A percentile compares a stretch with the other conserved stretches of the same genome.
These are phyloP conservation scores for Tricholomella constricta DNA, from an alignment of 768 basidiomycete genomes.

Conservation along the genomic window DNA sequence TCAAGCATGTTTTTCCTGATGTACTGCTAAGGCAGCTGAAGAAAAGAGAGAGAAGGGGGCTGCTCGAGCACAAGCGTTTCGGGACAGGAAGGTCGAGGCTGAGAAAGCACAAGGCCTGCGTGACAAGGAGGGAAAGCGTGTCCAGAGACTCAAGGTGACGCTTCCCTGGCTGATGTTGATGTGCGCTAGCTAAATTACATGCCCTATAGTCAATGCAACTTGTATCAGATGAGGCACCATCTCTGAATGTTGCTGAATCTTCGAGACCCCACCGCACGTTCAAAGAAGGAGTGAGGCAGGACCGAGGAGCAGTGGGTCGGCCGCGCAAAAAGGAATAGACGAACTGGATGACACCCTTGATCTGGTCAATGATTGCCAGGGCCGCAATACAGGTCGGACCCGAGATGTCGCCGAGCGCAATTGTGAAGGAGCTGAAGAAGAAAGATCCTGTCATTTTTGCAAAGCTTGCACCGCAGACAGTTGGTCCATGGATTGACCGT, in stretches of 20 bases:
- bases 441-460: neutral
- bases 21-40: too few relatives aligned
- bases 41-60: neutral
- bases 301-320: neutral
- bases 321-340: neutral
- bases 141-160: neutral
- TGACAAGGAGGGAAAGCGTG: neutral
- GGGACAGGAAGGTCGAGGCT: neutral
- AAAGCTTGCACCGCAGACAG: neutral
- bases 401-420: neutral
- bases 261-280: neutral
- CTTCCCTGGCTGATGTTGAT: neutral
- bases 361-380: neutral
- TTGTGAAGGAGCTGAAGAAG: neutral
- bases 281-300: neutral
- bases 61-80: neutral
- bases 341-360: neutral
- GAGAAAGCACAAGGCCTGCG: neutral
- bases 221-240: neutral
- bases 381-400: neutral
- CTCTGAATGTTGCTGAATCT: neutral
- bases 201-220: neutral
- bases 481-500: neutral
- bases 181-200: neutral
- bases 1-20: too few relatives aligned